These are phyloP conservation scores for Platanthera guangdongensis DNA, from an alignment of 106 monocot species.

Conservation along the genomic window DNA sequence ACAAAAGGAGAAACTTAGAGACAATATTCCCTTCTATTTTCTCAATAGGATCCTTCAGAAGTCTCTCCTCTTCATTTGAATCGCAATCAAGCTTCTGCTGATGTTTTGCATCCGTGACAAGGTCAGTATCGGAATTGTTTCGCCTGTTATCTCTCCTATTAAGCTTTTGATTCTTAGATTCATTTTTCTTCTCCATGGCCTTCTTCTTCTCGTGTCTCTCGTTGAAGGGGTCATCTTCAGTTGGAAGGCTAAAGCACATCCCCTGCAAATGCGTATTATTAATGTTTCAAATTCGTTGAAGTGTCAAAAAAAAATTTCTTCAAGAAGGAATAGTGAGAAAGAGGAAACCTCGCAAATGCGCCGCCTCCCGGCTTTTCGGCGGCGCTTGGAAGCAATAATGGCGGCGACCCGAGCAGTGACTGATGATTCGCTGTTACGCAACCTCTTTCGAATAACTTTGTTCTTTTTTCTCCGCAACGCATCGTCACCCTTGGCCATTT, in stretches of 20 bases:
- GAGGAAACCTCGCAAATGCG: conserved; percentile 73
- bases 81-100: not conserved
- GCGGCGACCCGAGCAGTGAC: conserved; percentile 70
- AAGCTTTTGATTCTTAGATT: not conserved
- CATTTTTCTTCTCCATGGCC: not conserved
- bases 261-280: conserved; percentile 25
- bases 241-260: conserved; percentile 91
- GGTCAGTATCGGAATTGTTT: not conserved
- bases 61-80: not conserved
- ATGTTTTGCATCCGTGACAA: not conserved
- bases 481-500: conserved; percentile 87
- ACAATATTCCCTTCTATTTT: conserved; percentile 2
- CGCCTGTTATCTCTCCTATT: not conserved
- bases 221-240: conserved; percentile 80
- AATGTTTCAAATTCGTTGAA: not conserved
- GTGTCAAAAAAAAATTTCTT: not conserved
- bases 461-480: conserved; percentile 59
- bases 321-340: not conserved
- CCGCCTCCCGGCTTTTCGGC: conserved; percentile 78
- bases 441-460: conserved; percentile 43
- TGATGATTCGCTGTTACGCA: conserved; percentile 36
- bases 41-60: not conserved
- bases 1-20: conserved; percentile 68
- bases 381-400: conserved; percentile 76
- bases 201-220: conserved; percentile 50